Evolutionary conservation across 2,329 filamentous ascomycete genomes (phyloP), one percentile per base, ranked within the genome.

Genomic region (Stachybotrys chlorohalonatus): DNA sequence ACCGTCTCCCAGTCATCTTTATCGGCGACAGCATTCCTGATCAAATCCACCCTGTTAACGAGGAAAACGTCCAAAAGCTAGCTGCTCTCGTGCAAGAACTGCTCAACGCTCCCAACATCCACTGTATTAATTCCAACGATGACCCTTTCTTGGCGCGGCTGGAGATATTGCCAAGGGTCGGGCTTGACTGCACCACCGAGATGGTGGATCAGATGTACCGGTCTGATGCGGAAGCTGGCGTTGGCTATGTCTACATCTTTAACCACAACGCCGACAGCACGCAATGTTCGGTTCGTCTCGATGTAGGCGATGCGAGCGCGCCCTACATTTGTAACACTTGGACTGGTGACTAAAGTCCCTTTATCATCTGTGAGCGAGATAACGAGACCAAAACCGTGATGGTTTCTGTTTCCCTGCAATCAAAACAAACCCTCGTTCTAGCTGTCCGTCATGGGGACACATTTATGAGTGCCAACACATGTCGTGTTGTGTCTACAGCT

Each of bases 1-100:
- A 59, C 3, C 75, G 75, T 0, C 63, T 79, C 1, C 74, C 74
- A 0, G 64, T 78, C 5, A 66, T 78, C 15, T 65, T 78, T 50
- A 62, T 42, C 5, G 55, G 58, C 5, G n/a, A 48, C 24, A 9
- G 9, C 8, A 8, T 48, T 48, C 24, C 15, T 9, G 15, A 48
- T 48, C n/a, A 48, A 16, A 4, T n/a, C 9, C 47, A 48, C n/a
- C n/a, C 47, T 16, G 31, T 30, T 11, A 51, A 7, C 13, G 15
- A 30, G 6, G 16, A 15, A 11, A 30, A 31, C 24, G 6, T 36
- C 11, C 15, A 15, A 11, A 36, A 13, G 11, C 7, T 49, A 13
- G 31, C 13, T 17, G 11, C 2, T 49, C 17, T 31, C n/a, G 24
- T 49, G 6, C 47, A 49, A 13, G 31, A 51, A 13, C 17, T 51